Evolutionary conservation across 2,329 filamentous ascomycete species (phyloP).

Genomic region (Talaromyces atroroseus): DNA sequence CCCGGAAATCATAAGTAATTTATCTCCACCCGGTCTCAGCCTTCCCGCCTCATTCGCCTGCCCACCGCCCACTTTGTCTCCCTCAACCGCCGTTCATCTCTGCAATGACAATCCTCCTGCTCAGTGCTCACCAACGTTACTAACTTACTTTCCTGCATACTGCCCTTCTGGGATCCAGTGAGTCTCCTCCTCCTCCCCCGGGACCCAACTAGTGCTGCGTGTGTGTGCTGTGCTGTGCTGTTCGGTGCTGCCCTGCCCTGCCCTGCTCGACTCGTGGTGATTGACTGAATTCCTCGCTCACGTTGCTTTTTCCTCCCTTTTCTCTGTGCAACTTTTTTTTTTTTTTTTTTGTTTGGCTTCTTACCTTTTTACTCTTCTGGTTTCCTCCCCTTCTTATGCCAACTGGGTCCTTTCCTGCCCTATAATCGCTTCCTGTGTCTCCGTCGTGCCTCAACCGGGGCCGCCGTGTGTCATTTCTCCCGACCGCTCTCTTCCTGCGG

Average conservation of each 20-base stretch:
- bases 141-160: not conserved
- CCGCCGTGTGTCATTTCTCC: conserved; percentile 2
- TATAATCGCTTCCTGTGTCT: not conserved
- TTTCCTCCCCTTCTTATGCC: conserved; percentile 8
- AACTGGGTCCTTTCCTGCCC: not conserved
- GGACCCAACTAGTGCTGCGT: not conserved
- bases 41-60: conserved; percentile 17
- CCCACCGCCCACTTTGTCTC: conserved; percentile 19
- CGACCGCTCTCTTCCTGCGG: conserved; percentile 12
- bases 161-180: not conserved
- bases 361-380: conserved; percentile 17
- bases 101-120: not conserved
- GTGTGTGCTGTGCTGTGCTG: not conserved
- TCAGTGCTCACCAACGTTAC: too few species aligned
- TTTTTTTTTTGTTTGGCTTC: too few species aligned
- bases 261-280: conserved; percentile 4
- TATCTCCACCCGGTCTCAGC: conserved; percentile 10
- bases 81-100: not conserved
- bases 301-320: conserved; percentile 19
- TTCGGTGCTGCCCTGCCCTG: conserved; percentile 10
- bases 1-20: conserved; percentile 4
- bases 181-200: not conserved
- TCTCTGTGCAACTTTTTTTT: conserved; percentile 13
- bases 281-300: conserved; percentile 17
- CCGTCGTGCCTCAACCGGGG: not conserved